Conservation (phyloP, 768 basidiomycete genomes). For the Calocera viscosa region DNA sequence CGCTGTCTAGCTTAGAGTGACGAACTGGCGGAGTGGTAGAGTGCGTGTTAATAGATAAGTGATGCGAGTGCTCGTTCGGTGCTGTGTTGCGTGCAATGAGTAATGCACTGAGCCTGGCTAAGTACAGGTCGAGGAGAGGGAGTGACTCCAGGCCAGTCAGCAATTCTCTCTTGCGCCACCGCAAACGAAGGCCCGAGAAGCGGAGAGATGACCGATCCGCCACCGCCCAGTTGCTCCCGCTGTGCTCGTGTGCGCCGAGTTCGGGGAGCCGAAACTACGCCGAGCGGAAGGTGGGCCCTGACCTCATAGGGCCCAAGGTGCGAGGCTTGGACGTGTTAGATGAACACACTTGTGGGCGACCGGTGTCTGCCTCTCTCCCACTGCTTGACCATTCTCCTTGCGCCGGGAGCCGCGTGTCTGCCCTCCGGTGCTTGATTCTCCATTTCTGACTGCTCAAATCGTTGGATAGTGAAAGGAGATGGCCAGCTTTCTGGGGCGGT, state of each 20-base stretch:
- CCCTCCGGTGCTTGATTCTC: too few relatives aligned
- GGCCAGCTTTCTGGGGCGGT: background rate
- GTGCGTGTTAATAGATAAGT: too few relatives aligned
- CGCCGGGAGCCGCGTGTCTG: too few relatives aligned
- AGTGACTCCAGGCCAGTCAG: conserved; percentile 6
- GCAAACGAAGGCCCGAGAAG: too few relatives aligned
- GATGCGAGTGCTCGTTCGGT: background rate
- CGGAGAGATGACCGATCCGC: too few relatives aligned
- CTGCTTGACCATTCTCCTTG: too few relatives aligned
- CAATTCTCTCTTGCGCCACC: background rate
- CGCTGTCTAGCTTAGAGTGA: background rate
- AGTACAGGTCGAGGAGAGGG: too few relatives aligned
- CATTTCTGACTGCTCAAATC: background rate
- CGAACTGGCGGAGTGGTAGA: too few relatives aligned
- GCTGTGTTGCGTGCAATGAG: too few relatives aligned
- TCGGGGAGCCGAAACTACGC: background rate
- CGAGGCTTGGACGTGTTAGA: background rate
- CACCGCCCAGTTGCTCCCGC: background rate
- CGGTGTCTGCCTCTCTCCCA: too few relatives aligned
- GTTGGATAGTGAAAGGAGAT: background rate
- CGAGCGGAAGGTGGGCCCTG: background rate
- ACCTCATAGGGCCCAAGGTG: background rate
- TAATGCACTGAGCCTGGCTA: too few relatives aligned
- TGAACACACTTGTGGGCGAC: background rate
- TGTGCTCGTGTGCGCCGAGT: background rate